Percentiles rank a stretch among this genome's conserved stretches.
phyloP scores from a whole-genome alignment of 1,284 basidiomycete species.

The Tylopilus microsporus region DNA sequence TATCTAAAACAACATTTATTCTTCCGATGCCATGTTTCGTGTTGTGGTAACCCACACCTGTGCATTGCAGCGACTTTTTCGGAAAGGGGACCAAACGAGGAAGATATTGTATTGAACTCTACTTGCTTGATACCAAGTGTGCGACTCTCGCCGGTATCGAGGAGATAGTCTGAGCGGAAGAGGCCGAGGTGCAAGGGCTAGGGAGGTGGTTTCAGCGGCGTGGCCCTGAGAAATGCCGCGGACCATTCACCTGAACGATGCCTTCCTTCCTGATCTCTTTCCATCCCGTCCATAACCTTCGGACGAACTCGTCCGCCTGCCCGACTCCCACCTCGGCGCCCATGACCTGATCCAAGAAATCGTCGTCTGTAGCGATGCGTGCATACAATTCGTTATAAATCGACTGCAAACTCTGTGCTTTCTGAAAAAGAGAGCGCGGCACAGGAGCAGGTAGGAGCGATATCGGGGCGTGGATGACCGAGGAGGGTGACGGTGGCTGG shows the following conservation, averaged over 20 bases:
- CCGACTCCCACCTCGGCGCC: constrained; percentile 71
- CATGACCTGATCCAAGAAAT: constrained; percentile 81
- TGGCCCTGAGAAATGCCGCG: background rate
- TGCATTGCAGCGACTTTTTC: constrained; percentile 74
- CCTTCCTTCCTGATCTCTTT: constrained; percentile 63
- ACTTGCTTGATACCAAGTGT: constrained; percentile 80
- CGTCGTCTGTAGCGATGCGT: constrained; percentile 73
- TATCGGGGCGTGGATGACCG: constrained; percentile 85
- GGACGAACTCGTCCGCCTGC: constrained; percentile 84
- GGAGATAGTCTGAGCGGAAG: constrained; percentile 93
- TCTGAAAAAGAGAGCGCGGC: constrained; percentile 68
- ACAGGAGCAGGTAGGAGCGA: constrained; percentile 86
- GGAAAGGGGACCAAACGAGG: constrained; percentile 84
- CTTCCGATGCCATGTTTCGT: background rate
- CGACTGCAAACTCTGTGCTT: constrained; percentile 66
- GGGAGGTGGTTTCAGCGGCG: constrained; percentile 4
- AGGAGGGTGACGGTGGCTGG: constrained; percentile 53
- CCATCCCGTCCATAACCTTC: constrained; percentile 84
- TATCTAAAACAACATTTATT: constrained; percentile 45
- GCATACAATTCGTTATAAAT: constrained; percentile 86
- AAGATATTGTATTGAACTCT: constrained; percentile 97
- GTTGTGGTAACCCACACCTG: constrained; percentile 43
- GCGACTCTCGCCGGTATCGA: constrained; percentile 53
- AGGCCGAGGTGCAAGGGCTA: constrained; percentile 84
- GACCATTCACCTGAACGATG: constrained; percentile 40